Evolutionary conservation across 2,329 filamentous ascomycete genomes (phyloP).

Genomic region (Akanthomyces muscarius): DNA sequence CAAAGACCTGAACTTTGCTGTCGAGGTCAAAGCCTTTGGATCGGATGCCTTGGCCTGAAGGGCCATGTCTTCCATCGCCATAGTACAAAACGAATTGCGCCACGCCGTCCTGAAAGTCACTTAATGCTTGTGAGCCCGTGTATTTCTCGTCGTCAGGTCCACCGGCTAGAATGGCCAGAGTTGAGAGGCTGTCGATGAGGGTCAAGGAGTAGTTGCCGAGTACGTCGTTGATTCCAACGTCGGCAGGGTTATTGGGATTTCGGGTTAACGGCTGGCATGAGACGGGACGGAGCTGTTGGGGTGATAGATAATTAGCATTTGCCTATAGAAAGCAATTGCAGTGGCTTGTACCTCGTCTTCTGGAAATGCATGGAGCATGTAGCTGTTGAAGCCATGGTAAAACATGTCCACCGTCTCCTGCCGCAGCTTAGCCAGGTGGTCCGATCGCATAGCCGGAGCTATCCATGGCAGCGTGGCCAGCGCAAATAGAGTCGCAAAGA

Average conservation of each 20-base stretch:
- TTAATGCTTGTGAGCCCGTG: slow-evolving; percentile 48
- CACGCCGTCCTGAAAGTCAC: slow-evolving; percentile 77
- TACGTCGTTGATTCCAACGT: slow-evolving; percentile 89
- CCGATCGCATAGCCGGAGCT: slow-evolving; percentile 50
- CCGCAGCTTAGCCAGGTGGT: slow-evolving; percentile 52
- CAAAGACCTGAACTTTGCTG: slow-evolving; percentile 98
- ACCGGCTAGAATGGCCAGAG: slow-evolving; percentile 86
- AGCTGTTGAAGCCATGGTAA: slow-evolving; percentile 94
- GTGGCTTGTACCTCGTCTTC: slow-evolving; percentile 71
- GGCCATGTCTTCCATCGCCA: slow-evolving; percentile 72
- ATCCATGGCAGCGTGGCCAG: slow-evolving; percentile 39
- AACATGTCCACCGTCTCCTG: slow-evolving; percentile 73
- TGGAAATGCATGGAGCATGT: slow-evolving; percentile 89
- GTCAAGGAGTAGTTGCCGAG: slow-evolving; percentile 96
- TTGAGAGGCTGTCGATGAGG: slow-evolving; percentile 90
- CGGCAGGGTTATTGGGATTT: slow-evolving; percentile 71
- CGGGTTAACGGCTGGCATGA: slow-evolving; percentile 80
- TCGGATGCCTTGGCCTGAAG: slow-evolving; percentile 65
- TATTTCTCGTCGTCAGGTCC: slow-evolving; percentile 46
- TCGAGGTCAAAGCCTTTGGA: slow-evolving; percentile 87
- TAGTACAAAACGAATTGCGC: slow-evolving; percentile 74
- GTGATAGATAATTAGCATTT: slow-evolving; percentile 14
- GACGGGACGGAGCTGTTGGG: slow-evolving; percentile 68
- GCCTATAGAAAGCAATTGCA: background rate
- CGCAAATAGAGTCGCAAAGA: slow-evolving; percentile 24